Evolutionary conservation across 352 stramenopile genomes (phyloP), one percentile per base, ranked within the genome.

Genomic region (Pythium graminicola): DNA sequence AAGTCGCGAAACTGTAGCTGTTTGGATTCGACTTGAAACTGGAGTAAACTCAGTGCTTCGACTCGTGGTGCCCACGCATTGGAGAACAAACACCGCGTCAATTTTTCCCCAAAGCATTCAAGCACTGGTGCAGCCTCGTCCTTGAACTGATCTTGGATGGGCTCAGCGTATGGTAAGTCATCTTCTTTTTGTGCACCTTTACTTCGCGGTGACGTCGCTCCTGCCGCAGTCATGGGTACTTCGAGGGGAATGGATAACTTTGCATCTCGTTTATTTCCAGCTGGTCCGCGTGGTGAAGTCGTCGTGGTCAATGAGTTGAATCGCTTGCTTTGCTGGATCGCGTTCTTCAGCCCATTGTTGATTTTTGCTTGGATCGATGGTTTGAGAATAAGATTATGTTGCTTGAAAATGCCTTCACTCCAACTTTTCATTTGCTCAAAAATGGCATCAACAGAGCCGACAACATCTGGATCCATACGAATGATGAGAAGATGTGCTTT

Each of bases 31-130:
- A 93, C 52, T 45, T 85, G 65, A 16, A 70, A 74, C 40, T 93
- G 81, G 24, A 93, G 47, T 33, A 84, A 85, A 56, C 81, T 88
- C 13, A 93, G 60, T 8, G 75, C 82, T 52, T 91, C 82, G 1
- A 91, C 80, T 1, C 82, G 80, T 23, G 82, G 82, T 17, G 78
- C 78, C 82, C 82, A 93, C 2, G 82, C 78, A 36, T 85, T 85
- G 1, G 80, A 93, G 27, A 91, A 86, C 17, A 93, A 28, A 38
- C 79, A 93, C 1, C 82, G 70, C 4, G 80, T 69, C 0, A 86
- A 62, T 40, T 88, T 88, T 32, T 90, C 79, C 7, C 79, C 82
- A 62, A 93, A 90, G 48, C 64, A 77, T 1, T 47, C 57, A 1
- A 82, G 28, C 20, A 93, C 60, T 7, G 69, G 53, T 0, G 50